phyloP scores from a whole-genome alignment of 1,284 basidiomycete species.

The Earliella scabrosa region DNA sequence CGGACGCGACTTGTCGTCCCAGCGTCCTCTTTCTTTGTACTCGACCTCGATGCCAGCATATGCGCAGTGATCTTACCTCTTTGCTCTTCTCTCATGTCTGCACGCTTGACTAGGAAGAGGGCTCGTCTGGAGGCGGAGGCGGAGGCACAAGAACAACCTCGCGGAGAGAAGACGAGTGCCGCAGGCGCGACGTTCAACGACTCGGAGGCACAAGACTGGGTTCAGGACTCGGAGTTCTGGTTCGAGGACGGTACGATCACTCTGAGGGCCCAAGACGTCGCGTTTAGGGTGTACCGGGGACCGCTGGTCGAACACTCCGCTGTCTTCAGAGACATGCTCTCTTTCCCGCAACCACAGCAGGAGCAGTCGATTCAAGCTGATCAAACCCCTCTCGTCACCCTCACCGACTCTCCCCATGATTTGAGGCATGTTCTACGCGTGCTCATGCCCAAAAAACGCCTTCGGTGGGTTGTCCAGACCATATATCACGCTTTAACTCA shows the following conservation, averaged over 20 bases:
- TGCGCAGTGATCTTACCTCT: too few relatives aligned
- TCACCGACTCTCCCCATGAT: background rate
- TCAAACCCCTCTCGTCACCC: background rate
- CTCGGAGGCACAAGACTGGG: background rate
- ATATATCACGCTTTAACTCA: too few relatives aligned
- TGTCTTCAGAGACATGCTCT: slow-evolving; percentile 49
- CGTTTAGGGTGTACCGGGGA: slow-evolving; percentile 72
- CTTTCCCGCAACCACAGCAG: background rate
- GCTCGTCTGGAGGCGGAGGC: background rate
- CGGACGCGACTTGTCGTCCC: too few relatives aligned
- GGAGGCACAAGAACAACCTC: too few relatives aligned
- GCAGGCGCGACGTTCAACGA: background rate
- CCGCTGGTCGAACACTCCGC: slow-evolving; percentile 70
- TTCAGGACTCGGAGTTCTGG: slow-evolving; percentile 55
- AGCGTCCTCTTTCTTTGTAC: too few relatives aligned
- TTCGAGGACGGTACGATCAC: slow-evolving; percentile 72
- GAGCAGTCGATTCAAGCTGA: background rate
- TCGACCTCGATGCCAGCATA: background rate
- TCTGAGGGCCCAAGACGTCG: slow-evolving; percentile 53
- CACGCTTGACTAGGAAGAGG: background rate
- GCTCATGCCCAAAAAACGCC: background rate
- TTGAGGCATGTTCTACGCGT: background rate
- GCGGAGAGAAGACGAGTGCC: background rate
- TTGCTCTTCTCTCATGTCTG: too few relatives aligned
- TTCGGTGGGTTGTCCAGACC: background rate